A percentile compares a stretch with the other conserved stretches of the same genome.
Evolutionary conservation across 208 protist genomes (phyloP).

Genomic region (Sergeia podlipaevii): DNA sequence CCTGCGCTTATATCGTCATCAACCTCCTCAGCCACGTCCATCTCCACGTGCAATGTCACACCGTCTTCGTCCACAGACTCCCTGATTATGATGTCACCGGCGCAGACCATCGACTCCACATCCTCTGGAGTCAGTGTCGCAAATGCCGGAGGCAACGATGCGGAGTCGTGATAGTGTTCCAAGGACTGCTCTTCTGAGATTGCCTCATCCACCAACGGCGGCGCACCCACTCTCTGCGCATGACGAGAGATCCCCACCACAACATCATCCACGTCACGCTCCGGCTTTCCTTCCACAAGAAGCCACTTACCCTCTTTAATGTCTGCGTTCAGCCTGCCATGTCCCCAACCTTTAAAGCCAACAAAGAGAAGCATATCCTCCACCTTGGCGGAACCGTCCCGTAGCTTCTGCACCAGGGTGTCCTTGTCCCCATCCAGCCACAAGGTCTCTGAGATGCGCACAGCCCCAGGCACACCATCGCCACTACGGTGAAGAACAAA

Average conservation of each 20-base stretch:
- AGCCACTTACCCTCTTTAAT: slow-evolving; percentile 67
- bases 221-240: too few species aligned
- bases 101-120: too few species aligned
- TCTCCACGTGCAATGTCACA: too few species aligned
- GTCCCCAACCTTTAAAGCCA: slow-evolving; percentile 78
- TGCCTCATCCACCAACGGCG: too few species aligned
- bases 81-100: too few species aligned
- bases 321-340: slow-evolving; percentile 72
- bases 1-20: too few species aligned
- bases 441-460: slow-evolving; percentile 45
- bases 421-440: slow-evolving; percentile 80
- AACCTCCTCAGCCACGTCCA: too few species aligned
- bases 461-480: slow-evolving; percentile 49
- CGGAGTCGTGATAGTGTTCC: too few species aligned
- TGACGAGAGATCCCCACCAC: slow-evolving; percentile 35
- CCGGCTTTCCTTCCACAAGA: slow-evolving; percentile 15
- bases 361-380: slow-evolving; percentile 71
- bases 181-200: too few species aligned
- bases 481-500: slow-evolving; percentile 74
- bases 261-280: slow-evolving; percentile 17
- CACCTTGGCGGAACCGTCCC: slow-evolving; percentile 34
- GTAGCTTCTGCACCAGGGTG: slow-evolving; percentile 50
- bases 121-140: too few species aligned
- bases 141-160: too few species aligned
- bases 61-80: too few species aligned